Percentiles rank a stretch among this genome's conserved stretches.
Conservation (phyloP, 2,329 filamentous ascomycete genomes). For the Fonsecaea multimorphosa region DNA sequence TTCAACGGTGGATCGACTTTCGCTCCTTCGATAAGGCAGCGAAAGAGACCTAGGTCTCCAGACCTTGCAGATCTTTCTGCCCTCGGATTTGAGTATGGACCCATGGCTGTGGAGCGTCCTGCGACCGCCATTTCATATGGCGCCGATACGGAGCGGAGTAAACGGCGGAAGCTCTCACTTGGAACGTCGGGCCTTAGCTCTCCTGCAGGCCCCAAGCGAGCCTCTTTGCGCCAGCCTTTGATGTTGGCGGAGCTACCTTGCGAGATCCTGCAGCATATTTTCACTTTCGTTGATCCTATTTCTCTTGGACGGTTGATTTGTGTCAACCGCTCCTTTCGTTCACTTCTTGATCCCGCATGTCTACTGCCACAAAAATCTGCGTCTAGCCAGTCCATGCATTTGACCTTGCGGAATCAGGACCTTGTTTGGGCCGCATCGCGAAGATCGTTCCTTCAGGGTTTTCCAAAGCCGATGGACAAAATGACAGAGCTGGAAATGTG, state of each 20-base stretch:
- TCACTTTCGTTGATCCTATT: slow-evolving; percentile 68
- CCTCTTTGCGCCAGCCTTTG: background rate
- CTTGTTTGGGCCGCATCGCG: slow-evolving; percentile 74
- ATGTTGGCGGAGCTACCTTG: slow-evolving; percentile 28
- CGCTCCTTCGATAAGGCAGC: background rate
- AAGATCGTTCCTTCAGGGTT: slow-evolving; percentile 67
- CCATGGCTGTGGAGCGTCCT: background rate
- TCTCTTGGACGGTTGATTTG: slow-evolving; percentile 68
- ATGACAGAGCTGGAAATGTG: slow-evolving; percentile 78
- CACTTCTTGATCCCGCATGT: slow-evolving; percentile 61
- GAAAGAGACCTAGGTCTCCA: slow-evolving; percentile 26
- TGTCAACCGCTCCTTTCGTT: slow-evolving; percentile 71
- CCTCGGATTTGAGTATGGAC: slow-evolving; percentile 5
- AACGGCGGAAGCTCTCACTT: slow-evolving; percentile 20
- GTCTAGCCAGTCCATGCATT: slow-evolving; percentile 41
- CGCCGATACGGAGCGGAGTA: slow-evolving; percentile 12
- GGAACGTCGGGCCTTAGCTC: background rate
- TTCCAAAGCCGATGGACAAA: slow-evolving; percentile 71
- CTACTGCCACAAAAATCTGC: slow-evolving; percentile 43
- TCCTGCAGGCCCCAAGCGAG: background rate
- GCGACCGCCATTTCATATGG: background rate
- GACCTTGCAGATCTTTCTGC: slow-evolving; percentile 7
- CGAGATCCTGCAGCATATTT: slow-evolving; percentile 73
- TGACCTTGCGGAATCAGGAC: slow-evolving; percentile 61
- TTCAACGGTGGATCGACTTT: background rate